A percentile compares a stretch with the other conserved stretches of the same genome.
Evolutionary conservation across 2,329 filamentous ascomycete species (phyloP).

Genomic region (Tolypocladium sp.): DNA sequence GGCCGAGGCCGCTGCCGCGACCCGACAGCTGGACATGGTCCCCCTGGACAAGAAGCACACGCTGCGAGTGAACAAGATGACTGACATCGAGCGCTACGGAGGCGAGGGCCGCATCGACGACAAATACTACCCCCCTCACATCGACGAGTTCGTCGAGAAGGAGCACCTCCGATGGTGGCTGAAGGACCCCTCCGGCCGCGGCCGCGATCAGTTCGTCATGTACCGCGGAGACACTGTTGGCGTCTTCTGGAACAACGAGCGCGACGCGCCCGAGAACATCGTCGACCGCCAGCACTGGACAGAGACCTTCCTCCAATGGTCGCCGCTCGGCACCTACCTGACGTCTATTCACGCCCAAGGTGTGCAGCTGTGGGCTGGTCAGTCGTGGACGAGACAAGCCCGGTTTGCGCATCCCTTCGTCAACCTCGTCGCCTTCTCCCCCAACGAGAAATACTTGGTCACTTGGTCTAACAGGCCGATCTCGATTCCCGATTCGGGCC

Average conservation of each 20-base stretch:
- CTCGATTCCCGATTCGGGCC: conserved; percentile 77
- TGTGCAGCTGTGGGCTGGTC: conserved; percentile 93
- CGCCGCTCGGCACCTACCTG: conserved; percentile 85
- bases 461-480: conserved; percentile 97
- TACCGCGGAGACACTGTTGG: conserved; percentile 87
- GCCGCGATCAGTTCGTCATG: conserved; percentile 92
- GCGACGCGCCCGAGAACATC: conserved; percentile 75
- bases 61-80: conserved; percentile 93
- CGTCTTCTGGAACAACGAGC: conserved; percentile 98
- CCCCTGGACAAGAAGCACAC: conserved; percentile 96
- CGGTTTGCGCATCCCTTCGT: conserved; percentile 93
- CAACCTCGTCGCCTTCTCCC: conserved; percentile 94
- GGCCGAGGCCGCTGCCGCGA: conserved; percentile 80
- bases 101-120: conserved; percentile 90
- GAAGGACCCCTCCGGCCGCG: conserved; percentile 67
- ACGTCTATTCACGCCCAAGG: conserved; percentile 93
- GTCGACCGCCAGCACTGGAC: conserved; percentile 96
- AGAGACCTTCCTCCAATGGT: conserved; percentile 97
- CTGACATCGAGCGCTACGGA: conserved; percentile 93
- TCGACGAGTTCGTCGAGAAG: conserved; percentile 81
- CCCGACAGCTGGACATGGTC: conserved; percentile 77
- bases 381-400: conserved; percentile 81
- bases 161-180: conserved; percentile 94
- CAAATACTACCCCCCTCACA: conserved; percentile 72
- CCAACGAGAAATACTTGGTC: conserved; percentile 82